phyloP scores from a whole-genome alignment of 169 alveolate genomes.

The Plasmodium fragile region DNA sequence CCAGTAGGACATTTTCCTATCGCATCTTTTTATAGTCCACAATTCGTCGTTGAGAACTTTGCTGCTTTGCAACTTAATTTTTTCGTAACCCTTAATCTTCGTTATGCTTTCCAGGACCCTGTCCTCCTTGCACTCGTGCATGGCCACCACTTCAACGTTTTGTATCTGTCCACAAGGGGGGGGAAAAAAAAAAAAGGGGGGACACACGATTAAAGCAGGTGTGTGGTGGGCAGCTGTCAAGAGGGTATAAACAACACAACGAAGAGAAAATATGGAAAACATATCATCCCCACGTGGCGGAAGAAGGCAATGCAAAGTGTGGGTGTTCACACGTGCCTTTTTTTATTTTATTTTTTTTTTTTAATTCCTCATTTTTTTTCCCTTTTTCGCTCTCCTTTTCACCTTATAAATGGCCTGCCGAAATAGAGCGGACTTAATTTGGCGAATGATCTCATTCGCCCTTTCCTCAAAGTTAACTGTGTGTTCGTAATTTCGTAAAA shows the following conservation, averaged over 20 bases:
- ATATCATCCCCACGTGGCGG: neutral
- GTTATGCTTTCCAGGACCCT: conserved; percentile 76
- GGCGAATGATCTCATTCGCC: conserved; percentile 28
- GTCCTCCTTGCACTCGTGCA: conserved; percentile 79
- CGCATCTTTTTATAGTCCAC: conserved; percentile 84
- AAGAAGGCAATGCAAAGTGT: neutral
- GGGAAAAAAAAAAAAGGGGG: neutral
- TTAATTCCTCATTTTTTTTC: neutral
- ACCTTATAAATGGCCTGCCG: conserved; percentile 73
- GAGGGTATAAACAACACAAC: neutral
- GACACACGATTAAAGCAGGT: neutral
- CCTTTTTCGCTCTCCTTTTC: neutral
- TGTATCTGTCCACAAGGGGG: conserved; percentile 76
- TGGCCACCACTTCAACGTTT: conserved; percentile 83
- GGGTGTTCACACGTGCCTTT: neutral
- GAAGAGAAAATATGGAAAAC: neutral
- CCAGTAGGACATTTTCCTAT: conserved; percentile 76
- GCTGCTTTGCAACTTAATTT: conserved; percentile 15
- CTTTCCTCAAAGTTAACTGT: conserved; percentile 35
- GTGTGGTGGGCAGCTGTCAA: neutral
- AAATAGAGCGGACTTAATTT: conserved; percentile 55
- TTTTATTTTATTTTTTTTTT: no score
- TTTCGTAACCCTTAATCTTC: conserved; percentile 49
- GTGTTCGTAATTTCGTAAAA: conserved; percentile 63
- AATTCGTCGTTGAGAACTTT: conserved; percentile 79